A percentile compares a stretch with the other conserved stretches of the same genome.
These are phyloP conservation scores for Prunus padus DNA, from an alignment of 306 rosid species.

Conservation along the genomic window DNA sequence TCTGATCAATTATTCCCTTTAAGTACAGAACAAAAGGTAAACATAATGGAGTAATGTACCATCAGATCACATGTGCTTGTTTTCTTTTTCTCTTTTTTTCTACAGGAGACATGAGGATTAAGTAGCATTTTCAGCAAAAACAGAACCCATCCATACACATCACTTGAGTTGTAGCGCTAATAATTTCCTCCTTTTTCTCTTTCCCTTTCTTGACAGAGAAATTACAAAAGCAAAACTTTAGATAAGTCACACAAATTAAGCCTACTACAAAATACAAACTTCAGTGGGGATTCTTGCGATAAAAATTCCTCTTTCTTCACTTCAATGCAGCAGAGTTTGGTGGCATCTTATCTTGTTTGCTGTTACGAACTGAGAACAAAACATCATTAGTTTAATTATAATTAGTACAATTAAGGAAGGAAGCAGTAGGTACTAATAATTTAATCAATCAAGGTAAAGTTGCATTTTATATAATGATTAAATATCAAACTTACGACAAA, in stretches of 20 bases:
- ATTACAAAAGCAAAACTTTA: constrained; percentile 32
- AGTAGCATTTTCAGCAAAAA: constrained; percentile 31
- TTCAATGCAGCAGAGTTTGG: constrained; percentile 31
- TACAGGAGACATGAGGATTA: constrained; percentile 32
- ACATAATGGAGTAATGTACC: neutral
- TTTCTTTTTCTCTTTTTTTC: constrained; percentile 19
- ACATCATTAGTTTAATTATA: neutral
- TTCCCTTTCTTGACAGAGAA: constrained; percentile 7
- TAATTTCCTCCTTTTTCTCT: neutral
- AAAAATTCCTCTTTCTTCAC: constrained; percentile 26
- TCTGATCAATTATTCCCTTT: no score
- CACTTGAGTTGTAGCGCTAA: constrained; percentile 21
- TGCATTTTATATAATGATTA: neutral
- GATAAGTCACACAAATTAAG: constrained; percentile 14
- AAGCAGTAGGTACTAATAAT: neutral
- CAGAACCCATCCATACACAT: constrained; percentile 30
- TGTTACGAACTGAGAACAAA: constrained; percentile 32
- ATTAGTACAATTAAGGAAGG: neutral
- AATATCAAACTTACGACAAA: constrained; percentile 51
- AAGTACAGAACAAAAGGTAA: neutral
- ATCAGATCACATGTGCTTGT: constrained; percentile 8
- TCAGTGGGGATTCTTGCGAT: constrained; percentile 19
- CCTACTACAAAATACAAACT: constrained; percentile 28
- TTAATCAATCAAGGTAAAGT: neutral
- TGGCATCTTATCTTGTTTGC: constrained; percentile 43